Conservation (phyloP, 2,329 filamentous ascomycete species). For the Colletotrichum tanaceti region DNA sequence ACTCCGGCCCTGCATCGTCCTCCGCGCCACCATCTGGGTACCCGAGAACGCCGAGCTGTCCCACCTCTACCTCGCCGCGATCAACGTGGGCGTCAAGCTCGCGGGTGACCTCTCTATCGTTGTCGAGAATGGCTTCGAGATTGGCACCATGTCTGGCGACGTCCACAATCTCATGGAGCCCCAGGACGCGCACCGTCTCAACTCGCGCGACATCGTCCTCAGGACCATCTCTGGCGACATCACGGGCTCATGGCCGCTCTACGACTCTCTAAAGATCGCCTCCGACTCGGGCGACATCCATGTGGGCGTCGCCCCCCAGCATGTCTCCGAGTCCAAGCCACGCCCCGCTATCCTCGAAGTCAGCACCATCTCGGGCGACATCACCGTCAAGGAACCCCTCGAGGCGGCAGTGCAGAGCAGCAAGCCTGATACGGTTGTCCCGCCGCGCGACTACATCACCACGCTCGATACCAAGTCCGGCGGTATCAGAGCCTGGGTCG, state of each 20-base stretch:
- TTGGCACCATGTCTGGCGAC: slow-evolving; percentile 54
- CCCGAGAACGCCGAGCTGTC: slow-evolving; percentile 55
- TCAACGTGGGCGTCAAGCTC: slow-evolving; percentile 56
- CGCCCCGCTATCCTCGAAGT: slow-evolving; percentile 56
- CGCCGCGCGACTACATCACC: slow-evolving; percentile 60
- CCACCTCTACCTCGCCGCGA: slow-evolving; percentile 50
- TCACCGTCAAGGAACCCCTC: slow-evolving; percentile 57
- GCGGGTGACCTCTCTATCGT: slow-evolving; percentile 54
- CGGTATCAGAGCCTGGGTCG: slow-evolving; percentile 53
- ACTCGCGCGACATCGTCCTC: slow-evolving; percentile 56
- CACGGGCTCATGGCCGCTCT: slow-evolving; percentile 62
- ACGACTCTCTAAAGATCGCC: slow-evolving; percentile 59
- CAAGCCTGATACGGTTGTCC: slow-evolving; percentile 47
- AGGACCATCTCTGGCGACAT: slow-evolving; percentile 58
- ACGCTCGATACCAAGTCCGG: slow-evolving; percentile 59
- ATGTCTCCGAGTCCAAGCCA: slow-evolving; percentile 49
- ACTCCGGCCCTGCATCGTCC: slow-evolving; percentile 58
- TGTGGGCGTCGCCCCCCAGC: slow-evolving; percentile 56
- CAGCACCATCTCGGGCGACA: slow-evolving; percentile 56
- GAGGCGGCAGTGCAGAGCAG: slow-evolving; percentile 40
- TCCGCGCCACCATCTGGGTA: slow-evolving; percentile 60
- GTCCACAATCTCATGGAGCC: slow-evolving; percentile 49
- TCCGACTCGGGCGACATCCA: slow-evolving; percentile 58
- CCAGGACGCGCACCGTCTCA: slow-evolving; percentile 54
- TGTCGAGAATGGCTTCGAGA: slow-evolving; percentile 44